Conservation (phyloP, 345 rosid genomes). For the Noccaea bulbosa region DNA sequence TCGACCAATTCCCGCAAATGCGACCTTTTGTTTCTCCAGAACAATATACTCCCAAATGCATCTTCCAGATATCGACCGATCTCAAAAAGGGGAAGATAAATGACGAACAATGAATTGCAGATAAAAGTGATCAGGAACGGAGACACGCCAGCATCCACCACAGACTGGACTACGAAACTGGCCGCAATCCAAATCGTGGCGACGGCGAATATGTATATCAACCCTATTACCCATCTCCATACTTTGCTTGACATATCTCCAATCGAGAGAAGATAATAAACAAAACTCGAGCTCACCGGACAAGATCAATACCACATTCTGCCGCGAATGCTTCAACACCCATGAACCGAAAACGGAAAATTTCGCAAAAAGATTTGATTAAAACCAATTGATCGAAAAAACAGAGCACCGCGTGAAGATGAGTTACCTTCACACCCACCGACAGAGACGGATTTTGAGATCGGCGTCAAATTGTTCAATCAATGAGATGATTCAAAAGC, state of each 20-base stretch:
- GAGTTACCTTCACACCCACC: constrained; percentile 17
- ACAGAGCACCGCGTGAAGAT: neutral
- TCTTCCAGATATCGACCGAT: constrained; percentile 72
- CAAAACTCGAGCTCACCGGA: constrained; percentile 28
- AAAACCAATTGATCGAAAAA: neutral
- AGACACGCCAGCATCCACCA: constrained; percentile 86
- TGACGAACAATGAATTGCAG: constrained; percentile 85
- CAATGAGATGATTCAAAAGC: constrained; percentile 34
- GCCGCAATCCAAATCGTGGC: constrained; percentile 96
- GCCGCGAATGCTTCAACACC: constrained; percentile 12
- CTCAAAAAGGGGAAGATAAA: constrained; percentile 84
- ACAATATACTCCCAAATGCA: constrained; percentile 63
- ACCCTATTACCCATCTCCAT: constrained; percentile 83
- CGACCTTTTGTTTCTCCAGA: constrained; percentile 61
- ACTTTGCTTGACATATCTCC: constrained; percentile 54
- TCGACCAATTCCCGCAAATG: constrained; percentile 52
- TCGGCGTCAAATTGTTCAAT: constrained; percentile 27
- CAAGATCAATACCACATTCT: constrained; percentile 12
- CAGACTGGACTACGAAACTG: constrained; percentile 92
- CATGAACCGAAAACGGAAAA: neutral
- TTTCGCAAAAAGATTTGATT: neutral
- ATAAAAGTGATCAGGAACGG: constrained; percentile 92
- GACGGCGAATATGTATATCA: constrained; percentile 76
- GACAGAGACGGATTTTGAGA: constrained; percentile 7
- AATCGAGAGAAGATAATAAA: neutral